Evolutionary conservation across 2,329 filamentous ascomycete genomes (phyloP), one percentile per base, ranked within the genome.

Genomic region (Coleophoma cylindrospora): DNA sequence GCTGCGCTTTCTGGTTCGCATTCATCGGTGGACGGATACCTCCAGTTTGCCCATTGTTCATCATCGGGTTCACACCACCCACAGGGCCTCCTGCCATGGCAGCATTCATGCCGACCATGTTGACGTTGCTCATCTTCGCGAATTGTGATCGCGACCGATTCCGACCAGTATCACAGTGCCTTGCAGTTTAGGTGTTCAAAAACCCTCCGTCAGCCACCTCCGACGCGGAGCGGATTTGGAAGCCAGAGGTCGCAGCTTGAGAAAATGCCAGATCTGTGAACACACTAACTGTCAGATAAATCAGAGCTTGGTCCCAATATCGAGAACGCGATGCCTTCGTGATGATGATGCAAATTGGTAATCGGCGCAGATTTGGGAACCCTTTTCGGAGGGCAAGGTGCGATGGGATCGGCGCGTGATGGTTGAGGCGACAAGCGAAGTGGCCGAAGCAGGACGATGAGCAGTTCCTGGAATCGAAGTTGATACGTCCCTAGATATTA

Each of bases 71-170:
- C 37, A 70, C 74, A 57, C 72, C 73, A 58, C 83, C 84, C 53
- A 86, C 82, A 48, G 83, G 81, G 51, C 82, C 84, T 59, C 74
- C 74, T 27, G 27, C 27, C 27, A 27, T 27, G 79, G 86, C 83
- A 66, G 79, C 74, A 65, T 77, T 81, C 81, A 89, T 88, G 64
- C 65, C 68, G 64, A 77, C 78, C 83, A 90, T 87, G 54, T 63
- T 65, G 40, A 65, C 61, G 58, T 64, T 65, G 44, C 66, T 66
- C 63, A 65, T 66, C 45, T 49, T 63, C 52, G 57, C 57, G 50
- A 51, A 53, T 58, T 41, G 36, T 40, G 41, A 51, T 59, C 56
- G 58, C 58, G 56, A 56, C 54, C 45, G 51, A 57, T 47, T 54
- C 54, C 45, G 50, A 41, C 40, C 40, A 48, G n/a, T 38, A 43